A percentile compares a stretch with the other conserved stretches of the same genome.
These are phyloP conservation scores for Heliosperma pusillum DNA, from an alignment of 148 eudicot species.

Conservation along the genomic window DNA sequence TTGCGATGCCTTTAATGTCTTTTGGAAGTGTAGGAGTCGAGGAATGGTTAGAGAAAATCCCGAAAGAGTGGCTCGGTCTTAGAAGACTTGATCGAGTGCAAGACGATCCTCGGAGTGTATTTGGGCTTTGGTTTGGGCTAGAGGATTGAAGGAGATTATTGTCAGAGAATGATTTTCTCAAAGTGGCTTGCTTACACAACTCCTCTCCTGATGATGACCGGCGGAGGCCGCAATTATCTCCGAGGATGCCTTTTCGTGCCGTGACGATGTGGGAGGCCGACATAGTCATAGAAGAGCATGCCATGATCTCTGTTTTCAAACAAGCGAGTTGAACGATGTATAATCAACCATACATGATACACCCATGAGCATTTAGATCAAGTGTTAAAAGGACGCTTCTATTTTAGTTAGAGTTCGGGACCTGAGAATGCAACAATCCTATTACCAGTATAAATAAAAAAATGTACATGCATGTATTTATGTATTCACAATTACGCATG, in stretches of 20 bases:
- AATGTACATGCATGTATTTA: too few species aligned
- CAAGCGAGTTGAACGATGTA: too few species aligned
- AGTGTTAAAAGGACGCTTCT: too few species aligned
- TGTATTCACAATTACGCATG: too few species aligned
- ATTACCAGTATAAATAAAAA: too few species aligned
- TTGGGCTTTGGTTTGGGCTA: constrained; percentile 10
- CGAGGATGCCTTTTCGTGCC: constrained; percentile 22
- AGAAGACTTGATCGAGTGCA: constrained; percentile 33
- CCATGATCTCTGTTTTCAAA: constrained; percentile 26
- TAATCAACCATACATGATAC: too few species aligned
- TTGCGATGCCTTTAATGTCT: constrained; percentile 25
- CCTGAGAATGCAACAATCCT: too few species aligned
- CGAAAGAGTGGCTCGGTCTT: constrained; percentile 36
- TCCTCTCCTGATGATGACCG: constrained; percentile 35
- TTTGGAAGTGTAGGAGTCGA: constrained; percentile 31
- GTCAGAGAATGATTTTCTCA: constrained; percentile 49
- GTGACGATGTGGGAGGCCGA: constrained; percentile 20
- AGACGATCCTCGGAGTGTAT: constrained; percentile 30
- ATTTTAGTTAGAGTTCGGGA: too few species aligned
- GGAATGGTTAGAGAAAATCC: constrained; percentile 42
- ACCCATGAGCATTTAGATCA: too few species aligned
- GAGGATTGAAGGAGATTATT: constrained; percentile 39
- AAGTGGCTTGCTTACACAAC: constrained; percentile 28
- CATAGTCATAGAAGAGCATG: constrained; percentile 32
- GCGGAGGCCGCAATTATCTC: constrained; percentile 23